These are phyloP conservation scores for Scheffersomyces amazonensis DNA, from an alignment of 805 yeast genomes.

Conservation along the genomic window DNA sequence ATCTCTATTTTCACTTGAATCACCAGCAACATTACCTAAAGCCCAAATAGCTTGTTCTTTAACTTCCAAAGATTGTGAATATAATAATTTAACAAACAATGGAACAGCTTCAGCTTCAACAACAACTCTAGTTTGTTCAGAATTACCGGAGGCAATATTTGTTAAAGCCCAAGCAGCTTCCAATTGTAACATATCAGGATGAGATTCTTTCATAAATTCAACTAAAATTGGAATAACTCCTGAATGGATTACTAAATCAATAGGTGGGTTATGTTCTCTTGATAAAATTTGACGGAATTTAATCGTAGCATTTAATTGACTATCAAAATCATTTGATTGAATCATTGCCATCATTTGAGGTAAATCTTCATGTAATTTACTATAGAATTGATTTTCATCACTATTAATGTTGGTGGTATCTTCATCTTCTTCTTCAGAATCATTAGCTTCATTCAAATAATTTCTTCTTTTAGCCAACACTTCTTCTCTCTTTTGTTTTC, in stretches of 20 bases:
- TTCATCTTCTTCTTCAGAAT: slow-evolving; percentile 42
- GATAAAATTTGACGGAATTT: slow-evolving; percentile 91
- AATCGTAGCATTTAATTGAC: slow-evolving; percentile 84
- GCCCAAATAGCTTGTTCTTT: slow-evolving; percentile 99
- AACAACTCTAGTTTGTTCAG: slow-evolving; percentile 86
- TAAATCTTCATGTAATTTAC: slow-evolving; percentile 54
- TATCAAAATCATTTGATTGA: slow-evolving; percentile 69
- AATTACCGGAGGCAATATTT: slow-evolving; percentile 91
- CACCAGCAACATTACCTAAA: slow-evolving; percentile 98
- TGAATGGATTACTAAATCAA: slow-evolving; percentile 84
- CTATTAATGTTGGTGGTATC: slow-evolving; percentile 33
- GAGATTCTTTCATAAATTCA: slow-evolving; percentile 68
- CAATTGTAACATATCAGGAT: slow-evolving; percentile 84
- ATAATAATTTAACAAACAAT: slow-evolving; percentile 74
- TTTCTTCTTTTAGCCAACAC: slow-evolving; percentile 91
- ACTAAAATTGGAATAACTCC: slow-evolving; percentile 94
- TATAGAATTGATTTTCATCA: slow-evolving; percentile 40
- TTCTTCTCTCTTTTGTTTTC: slow-evolving; percentile 97
- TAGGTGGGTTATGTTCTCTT: slow-evolving; percentile 94
- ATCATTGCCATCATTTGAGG: slow-evolving; percentile 85
- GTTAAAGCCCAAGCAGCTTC: slow-evolving; percentile 99
- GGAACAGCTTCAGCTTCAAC: slow-evolving; percentile 96
- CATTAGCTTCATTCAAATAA: slow-evolving; percentile 41
- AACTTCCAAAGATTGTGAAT: slow-evolving; percentile 82
- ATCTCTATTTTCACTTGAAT: slow-evolving; percentile 86